Conservation (phyloP, 2,329 filamentous ascomycete genomes). For the Coleophoma eucalyptorum region DNA sequence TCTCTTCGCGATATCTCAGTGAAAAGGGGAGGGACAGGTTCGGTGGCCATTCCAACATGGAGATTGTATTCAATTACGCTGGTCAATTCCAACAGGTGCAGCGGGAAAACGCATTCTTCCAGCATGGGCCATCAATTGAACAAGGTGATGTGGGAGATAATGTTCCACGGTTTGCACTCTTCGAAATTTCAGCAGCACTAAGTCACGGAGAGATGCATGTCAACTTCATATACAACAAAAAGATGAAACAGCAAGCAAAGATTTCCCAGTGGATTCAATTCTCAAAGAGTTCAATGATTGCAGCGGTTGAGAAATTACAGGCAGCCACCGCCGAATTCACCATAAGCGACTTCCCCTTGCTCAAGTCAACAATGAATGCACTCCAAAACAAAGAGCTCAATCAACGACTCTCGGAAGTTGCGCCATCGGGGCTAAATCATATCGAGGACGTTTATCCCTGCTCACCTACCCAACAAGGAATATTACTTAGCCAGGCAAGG, state of each 20-base stretch:
- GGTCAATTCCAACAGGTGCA: constrained; percentile 42
- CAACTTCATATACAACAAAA: constrained; percentile 12
- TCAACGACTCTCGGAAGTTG: too few species aligned
- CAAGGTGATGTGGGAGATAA: constrained; percentile 4
- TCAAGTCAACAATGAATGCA: too few species aligned
- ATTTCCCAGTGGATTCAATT: constrained; percentile 9
- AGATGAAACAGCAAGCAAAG: constrained; percentile 10
- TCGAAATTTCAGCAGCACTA: constrained; percentile 14
- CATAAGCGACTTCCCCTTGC: constrained; percentile 8
- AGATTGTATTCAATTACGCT: constrained; percentile 46
- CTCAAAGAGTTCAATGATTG: constrained; percentile 9
- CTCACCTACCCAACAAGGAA: too few species aligned
- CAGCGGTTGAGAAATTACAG: constrained; percentile 9
- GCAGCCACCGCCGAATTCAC: not conserved
- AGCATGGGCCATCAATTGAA: constrained; percentile 3
- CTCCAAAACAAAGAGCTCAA: too few species aligned
- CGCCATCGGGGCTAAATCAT: too few species aligned
- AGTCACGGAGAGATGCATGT: constrained; percentile 10
- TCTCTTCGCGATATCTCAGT: constrained; percentile 29
- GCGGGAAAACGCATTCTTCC: constrained; percentile 28
- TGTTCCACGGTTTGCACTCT: constrained; percentile 7
- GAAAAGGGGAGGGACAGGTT: constrained; percentile 25
- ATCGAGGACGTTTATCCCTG: too few species aligned
- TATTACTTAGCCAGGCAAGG: too few species aligned
- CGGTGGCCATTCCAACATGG: constrained; percentile 32